Conservation (phyloP, 805 yeast species). For the Priceomyces medius region DNA sequence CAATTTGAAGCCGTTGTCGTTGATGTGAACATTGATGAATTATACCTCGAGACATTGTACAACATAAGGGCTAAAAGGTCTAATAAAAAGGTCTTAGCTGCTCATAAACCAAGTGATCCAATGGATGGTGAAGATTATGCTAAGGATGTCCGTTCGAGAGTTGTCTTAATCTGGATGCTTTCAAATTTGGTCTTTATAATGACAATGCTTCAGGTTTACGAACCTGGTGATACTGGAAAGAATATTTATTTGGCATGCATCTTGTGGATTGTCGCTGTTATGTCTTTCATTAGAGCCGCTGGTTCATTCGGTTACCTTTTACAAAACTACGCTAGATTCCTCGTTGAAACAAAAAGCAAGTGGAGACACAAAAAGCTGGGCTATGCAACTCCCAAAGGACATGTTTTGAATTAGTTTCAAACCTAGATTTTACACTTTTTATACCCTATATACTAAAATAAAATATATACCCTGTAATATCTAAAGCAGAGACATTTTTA, state of each 20-base stretch:
- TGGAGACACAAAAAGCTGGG: slow-evolving; percentile 43
- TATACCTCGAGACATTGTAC: slow-evolving; percentile 71
- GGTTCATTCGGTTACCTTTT: slow-evolving; percentile 76
- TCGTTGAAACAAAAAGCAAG: slow-evolving; percentile 40
- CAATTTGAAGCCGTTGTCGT: slow-evolving; percentile 76
- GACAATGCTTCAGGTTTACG: slow-evolving; percentile 83
- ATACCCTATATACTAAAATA: neutral
- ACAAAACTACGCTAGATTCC: slow-evolving; percentile 33
- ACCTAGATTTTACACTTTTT: neutral
- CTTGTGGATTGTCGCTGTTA: slow-evolving; percentile 87
- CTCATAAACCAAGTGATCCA: slow-evolving; percentile 26
- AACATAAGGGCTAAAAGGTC: slow-evolving; percentile 71
- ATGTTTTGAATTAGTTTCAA: slow-evolving; percentile 26
- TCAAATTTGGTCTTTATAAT: slow-evolving; percentile 77
- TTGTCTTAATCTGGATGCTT: slow-evolving; percentile 93
- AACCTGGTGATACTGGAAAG: slow-evolving; percentile 52
- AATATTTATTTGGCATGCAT: slow-evolving; percentile 82
- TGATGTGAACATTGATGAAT: slow-evolving; percentile 81
- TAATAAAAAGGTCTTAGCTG: slow-evolving; percentile 46
- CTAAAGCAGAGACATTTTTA: too few species aligned
- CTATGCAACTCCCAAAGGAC: slow-evolving; percentile 32
- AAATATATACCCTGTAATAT: too few species aligned
- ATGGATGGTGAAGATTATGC: slow-evolving; percentile 77
- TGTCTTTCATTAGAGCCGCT: slow-evolving; percentile 76
- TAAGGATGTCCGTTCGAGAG: slow-evolving; percentile 90